Base-by-base conservation (phyloP, 73 alveolate species). In the Stentor coeruleus region DNA sequence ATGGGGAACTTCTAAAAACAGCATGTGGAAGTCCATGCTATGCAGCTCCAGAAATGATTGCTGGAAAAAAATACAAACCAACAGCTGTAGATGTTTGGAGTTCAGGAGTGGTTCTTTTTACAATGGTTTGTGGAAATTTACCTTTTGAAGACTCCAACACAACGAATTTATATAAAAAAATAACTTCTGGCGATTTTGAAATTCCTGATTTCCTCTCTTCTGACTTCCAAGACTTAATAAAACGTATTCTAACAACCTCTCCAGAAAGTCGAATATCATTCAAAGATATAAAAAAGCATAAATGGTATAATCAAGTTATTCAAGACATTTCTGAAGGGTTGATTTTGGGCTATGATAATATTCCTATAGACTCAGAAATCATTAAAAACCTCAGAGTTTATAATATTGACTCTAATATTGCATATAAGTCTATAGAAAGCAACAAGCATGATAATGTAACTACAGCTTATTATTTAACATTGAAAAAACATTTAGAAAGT, bases 41-140 rank as follows among this genome's bases (percentile, higher is more conserved):
- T 81, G 96, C 96, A 11, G 93, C 96, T 28, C 96, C 96, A 26
- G 96, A 91, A 85, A 91, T 91, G 96, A 90, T 91, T 39, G 91
- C 94, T 0, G 96, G 96, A 6, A 80, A 80, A 59, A 14, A 58
- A 38, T 91, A 91, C 77, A 33, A 88, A 11, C 94, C 94, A 36
- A 58, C 84, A 30, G 58, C 59, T 35, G 85, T 87, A 2, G 96
- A 91, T 74, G 83, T 88, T 3, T 91, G 96, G 96, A 87, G 92
- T 38, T 83, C 92, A 58, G 96, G 96, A 39, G 90, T 91, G 41
- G 88, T 91, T 1, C 87, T 91, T 0, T 91, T 82, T 75, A 94
- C 96, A 4, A 91, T 91, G 96, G 87, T 90, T 76, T 91, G 96
- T 76, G 96, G 96, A 3, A 88, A 79, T 81, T 84, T 91, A 6